Evolutionary conservation across 2,329 filamentous ascomycete species (phyloP), one percentile per base, ranked within the genome.

Genomic region (Fusarium sp.): DNA sequence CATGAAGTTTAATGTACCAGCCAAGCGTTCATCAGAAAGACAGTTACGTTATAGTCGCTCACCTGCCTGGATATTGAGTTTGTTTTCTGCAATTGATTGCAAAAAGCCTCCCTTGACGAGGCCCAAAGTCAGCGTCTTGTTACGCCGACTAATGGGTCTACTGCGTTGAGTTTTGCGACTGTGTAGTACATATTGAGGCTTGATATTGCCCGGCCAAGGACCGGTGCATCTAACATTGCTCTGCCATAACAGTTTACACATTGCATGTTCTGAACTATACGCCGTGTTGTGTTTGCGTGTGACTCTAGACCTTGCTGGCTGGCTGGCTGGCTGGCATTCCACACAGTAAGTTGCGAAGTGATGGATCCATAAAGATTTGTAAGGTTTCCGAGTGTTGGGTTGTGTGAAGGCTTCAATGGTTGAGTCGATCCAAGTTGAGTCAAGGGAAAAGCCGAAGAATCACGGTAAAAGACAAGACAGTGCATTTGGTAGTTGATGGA

Each of bases 51-150:
- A n/a, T n/a, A n/a, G 42, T 52, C 41, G n/a, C 15, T 45, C 40
- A 28, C 41, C 47, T 52, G 31, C 46, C 31, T 28, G 33, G 41
- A 37, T 47, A 38, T 50, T 55, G 52, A 41, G 56, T 67, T 52
- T 50, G 23, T 8, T 30, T n/a, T 28, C 23, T 30, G n/a, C 4
- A 11, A 42, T 36, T 44, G 45, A 28, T 62, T 50, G 30, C 50
- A 37, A 65, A 23, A 54, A 65, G 23, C 50, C 47, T 68, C 41
- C 50, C 38, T 53, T 36, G 16, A 60, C 28, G 49, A 36, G 49
- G 34, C 26, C 26, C 26, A 65, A 69, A 66, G 55, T 57, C 38
- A 69, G 65, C 36, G 45, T 30, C 20, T 51, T 51, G 37, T 69
- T 45, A 53, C 42, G 42, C 65, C 66, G 61, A 69, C 42, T 67